Base-by-base conservation (phyloP, 371 early-diverging fungal genomes). In the Apophysomyces sp. region DNA sequence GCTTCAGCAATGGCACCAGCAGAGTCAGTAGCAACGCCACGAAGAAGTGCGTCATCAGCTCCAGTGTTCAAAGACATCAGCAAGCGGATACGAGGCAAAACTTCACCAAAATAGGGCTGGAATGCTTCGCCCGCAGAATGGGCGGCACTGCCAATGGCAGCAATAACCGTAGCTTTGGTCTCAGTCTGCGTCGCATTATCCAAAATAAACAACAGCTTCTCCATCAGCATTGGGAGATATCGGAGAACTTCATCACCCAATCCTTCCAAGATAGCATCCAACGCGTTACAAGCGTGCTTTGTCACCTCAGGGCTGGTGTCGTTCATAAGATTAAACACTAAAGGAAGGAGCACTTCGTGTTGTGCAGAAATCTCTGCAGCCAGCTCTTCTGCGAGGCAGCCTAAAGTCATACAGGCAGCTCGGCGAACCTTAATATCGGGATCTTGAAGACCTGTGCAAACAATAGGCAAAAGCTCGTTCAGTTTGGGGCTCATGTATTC, bases 71-170 rank as follows among this genome's bases (percentile, higher is more conserved):
- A 67, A 3, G 86, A 68, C 92, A 95, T 94, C 40, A 91, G 75
- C 16, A 77, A 77, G 53, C 78, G 81, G 29, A 95, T 77, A 58
- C 91, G 86, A 32, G 81, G 82, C 61, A 92, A 83, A 29, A 93
- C 87, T 57, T 81, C 74, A 12, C 63, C 78, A 76, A 94, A 96
- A 79, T 93, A 96, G 12, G 92, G 91, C n/a, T 78, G 68, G 69
- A 93, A 93, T 0, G 67, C 77, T 57, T 77, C 73, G n/a, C 89
- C 89, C 27, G 94, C 85, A 30, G 95, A 87, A 72, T 91, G 91
- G 30, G 95, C 96, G 16, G 93, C 93, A 57, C 92, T 91, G 12
- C 95, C 96, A 40, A 96, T 89, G 27, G 94, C 93, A 21, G 89
- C 90, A 39, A 89, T 81, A 12, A 92, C 92, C 13, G 89, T 85